phyloP scores from a whole-genome alignment of 306 rosid species.

The Cicer cuneatum region DNA sequence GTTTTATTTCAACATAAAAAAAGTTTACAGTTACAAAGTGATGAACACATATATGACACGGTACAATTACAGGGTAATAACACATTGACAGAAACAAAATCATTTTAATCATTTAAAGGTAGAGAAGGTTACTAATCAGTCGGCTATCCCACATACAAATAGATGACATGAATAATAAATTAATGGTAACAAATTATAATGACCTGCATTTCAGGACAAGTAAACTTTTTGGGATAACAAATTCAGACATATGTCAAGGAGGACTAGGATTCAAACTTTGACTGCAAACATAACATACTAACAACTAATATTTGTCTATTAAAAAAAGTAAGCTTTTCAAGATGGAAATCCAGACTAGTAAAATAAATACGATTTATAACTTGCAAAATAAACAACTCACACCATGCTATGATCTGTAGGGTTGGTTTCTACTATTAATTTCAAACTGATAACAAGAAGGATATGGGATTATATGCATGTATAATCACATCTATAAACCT shows the following conservation, averaged over 20 bases:
- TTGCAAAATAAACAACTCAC: not conserved
- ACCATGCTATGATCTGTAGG: not conserved
- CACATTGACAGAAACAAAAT: constrained; percentile 11
- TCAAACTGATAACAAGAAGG: not conserved
- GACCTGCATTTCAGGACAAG: not conserved
- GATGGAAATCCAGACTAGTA: too few species aligned
- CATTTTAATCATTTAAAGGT: constrained; percentile 17
- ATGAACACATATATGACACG: constrained; percentile 27
- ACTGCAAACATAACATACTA: too few species aligned
- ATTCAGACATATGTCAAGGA: too few species aligned
- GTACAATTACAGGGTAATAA: not conserved
- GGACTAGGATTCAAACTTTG: too few species aligned
- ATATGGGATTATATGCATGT: not conserved
- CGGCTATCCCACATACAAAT: constrained; percentile 28
- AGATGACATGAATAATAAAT: constrained; percentile 24
- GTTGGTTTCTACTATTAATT: not conserved
- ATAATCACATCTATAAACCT: not conserved
- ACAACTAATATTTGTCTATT: too few species aligned
- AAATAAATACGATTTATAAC: too few species aligned
- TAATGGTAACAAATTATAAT: not conserved
- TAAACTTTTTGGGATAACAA: too few species aligned
- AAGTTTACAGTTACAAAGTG: constrained; percentile 8
- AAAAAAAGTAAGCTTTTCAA: too few species aligned
- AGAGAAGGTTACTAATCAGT: constrained; percentile 5
- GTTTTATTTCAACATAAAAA: constrained; percentile 6